Base-by-base conservation (phyloP, 768 basidiomycete genomes). In the Mycena pura region DNA sequence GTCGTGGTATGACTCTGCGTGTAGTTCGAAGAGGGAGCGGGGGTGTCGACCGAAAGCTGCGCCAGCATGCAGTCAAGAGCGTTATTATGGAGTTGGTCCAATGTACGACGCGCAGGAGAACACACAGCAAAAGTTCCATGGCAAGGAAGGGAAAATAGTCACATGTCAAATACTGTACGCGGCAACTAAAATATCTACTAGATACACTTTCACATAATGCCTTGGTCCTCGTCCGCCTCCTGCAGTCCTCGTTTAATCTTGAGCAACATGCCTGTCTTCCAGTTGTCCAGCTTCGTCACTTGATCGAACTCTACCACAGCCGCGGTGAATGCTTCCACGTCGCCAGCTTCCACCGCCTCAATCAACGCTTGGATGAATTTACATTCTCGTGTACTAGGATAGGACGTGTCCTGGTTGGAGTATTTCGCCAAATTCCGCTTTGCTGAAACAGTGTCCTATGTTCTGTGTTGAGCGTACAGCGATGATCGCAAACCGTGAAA, bases 231-330 rank as follows among this genome's bases (percentile, higher is more conserved):
- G n/a, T 90, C 82, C 46, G 95, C 86, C 21, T 80, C 79, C 72
- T 58, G 60, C n/a, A 62, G 32, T 19, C 41, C 43, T 49, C 85
- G 86, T 84, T 99, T 99, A 75, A 98, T 89, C 79, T 90, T 92
- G 70, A 99, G 79, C 71, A 99, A 74, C 49, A 99, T 89, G 27
- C 74, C 81, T 44, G 96, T 99, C 84, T 98, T 99, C 95, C 95
- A 97, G 74, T 91, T 91, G 73, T 99, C 96, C 71, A 99, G 77
- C 77, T 93, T 95, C 36, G 87, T 91, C 62, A 98, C 86, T 71
- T 95, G 89, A 74, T 99, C 95, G 72, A 86, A 99, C 72, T 96
- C 94, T 40, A 86, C 87, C n/a, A 96, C 89, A n/a, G 89, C 88
- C 17, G 78, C 88, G 6, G 92, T 93, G 73, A 91, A 96, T 24